These are phyloP conservation scores for Grigorovia yakushimaensis DNA, from an alignment of 805 yeast genomes.

Conservation along the genomic window DNA sequence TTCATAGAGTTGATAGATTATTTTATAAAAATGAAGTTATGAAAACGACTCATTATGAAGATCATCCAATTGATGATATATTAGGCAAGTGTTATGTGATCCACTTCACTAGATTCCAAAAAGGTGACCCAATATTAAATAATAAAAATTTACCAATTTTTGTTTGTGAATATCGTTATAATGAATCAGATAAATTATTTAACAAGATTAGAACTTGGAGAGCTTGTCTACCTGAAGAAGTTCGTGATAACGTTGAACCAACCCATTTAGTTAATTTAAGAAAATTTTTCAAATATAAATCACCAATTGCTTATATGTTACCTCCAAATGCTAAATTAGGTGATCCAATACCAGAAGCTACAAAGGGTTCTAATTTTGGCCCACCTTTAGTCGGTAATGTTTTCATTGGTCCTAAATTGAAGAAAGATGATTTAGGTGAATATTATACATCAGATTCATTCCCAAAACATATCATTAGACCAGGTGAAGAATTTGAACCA, in stretches of 20 bases:
- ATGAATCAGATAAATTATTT: slow-evolving; percentile 81
- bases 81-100: slow-evolving; percentile 91
- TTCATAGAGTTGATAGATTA: slow-evolving; percentile 80
- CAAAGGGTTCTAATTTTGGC: slow-evolving; percentile 71
- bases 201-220: slow-evolving; percentile 97
- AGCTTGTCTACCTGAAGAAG: slow-evolving; percentile 95
- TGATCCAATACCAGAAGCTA: slow-evolving; percentile 76
- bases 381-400: slow-evolving; percentile 95
- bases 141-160: slow-evolving; percentile 77
- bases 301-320: slow-evolving; percentile 73
- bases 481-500: slow-evolving; percentile 32
- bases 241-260: slow-evolving; percentile 74
- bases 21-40: slow-evolving; percentile 93
- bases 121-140: slow-evolving; percentile 62
- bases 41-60: slow-evolving; percentile 93
- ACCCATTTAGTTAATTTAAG: slow-evolving; percentile 61
- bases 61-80: slow-evolving; percentile 81
- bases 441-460: slow-evolving; percentile 43
- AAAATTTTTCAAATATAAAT: slow-evolving; percentile 62
- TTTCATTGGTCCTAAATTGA: slow-evolving; percentile 62
- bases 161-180: slow-evolving; percentile 90
- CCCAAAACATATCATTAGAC: slow-evolving; percentile 36
- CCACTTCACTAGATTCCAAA: slow-evolving; percentile 86
- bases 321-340: slow-evolving; percentile 63
- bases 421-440: slow-evolving; percentile 77